phyloP scores from a whole-genome alignment of 2,329 filamentous ascomycete genomes.

The Aquanectria penicillioides region DNA sequence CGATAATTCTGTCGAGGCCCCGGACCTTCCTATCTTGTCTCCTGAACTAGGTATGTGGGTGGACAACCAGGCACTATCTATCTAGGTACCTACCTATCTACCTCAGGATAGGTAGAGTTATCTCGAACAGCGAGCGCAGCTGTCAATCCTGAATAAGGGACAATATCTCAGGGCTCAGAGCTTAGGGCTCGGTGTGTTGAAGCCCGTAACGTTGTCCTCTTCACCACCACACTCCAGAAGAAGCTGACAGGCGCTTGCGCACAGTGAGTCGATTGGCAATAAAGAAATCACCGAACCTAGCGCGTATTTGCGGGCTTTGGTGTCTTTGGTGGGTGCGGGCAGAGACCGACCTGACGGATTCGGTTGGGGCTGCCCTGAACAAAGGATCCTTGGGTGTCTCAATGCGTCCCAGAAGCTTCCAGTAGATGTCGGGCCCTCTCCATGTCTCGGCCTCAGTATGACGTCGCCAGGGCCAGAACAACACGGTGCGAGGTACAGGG shows the following conservation, averaged over 20 bases:
- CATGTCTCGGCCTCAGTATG: conserved; percentile 5
- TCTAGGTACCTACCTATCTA: no score
- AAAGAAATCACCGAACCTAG: conserved; percentile 16
- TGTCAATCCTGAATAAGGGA: no score
- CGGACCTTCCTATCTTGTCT: no score
- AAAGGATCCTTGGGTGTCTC: conserved; percentile 2
- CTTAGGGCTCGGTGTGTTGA: no score
- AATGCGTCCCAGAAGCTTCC: neutral
- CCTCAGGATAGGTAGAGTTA: no score
- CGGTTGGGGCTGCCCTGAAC: neutral
- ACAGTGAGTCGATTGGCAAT: conserved; percentile 1
- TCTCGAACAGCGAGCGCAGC: no score
- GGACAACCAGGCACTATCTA: no score
- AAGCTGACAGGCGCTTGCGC: neutral
- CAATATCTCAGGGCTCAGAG: no score
- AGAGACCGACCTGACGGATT: conserved; percentile 8
- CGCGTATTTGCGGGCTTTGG: neutral
- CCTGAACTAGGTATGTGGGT: no score
- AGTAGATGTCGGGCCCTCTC: conserved; percentile 1
- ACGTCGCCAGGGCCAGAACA: conserved; percentile 6
- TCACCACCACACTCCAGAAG: neutral
- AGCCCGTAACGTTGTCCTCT: no score
- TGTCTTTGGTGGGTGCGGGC: neutral
- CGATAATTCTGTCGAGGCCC: no score
- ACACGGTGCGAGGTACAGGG: neutral